phyloP scores from a whole-genome alignment of 1,284 basidiomycete species.

The Trichosporon faecale region DNA sequence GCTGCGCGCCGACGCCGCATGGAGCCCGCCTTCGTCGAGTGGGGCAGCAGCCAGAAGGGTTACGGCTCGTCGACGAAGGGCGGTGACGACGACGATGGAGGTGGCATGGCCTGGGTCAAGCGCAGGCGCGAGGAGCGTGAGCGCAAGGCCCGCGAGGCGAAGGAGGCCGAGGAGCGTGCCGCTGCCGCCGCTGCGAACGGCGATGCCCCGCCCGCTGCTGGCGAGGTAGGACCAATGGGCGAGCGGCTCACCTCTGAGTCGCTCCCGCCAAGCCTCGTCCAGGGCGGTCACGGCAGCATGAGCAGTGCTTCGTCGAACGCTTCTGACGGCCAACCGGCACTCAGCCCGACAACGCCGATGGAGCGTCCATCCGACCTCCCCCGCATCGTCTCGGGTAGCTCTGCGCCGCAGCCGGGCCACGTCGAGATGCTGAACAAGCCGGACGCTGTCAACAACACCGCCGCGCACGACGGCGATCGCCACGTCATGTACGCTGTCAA shows the following conservation, averaged over 20 bases:
- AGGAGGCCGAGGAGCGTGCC: constrained; percentile 21
- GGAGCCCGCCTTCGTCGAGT: constrained; percentile 51
- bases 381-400: background rate
- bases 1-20: constrained; percentile 27
- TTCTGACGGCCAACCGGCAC: background rate
- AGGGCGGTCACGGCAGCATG: constrained; percentile 13
- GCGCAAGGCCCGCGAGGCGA: constrained; percentile 32
- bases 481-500: constrained; percentile 24
- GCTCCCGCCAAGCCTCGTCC: background rate
- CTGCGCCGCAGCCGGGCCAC: constrained; percentile 11
- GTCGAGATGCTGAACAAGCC: background rate
- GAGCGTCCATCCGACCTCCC: constrained; percentile 17
- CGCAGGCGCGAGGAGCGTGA: constrained; percentile 45
- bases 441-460: background rate
- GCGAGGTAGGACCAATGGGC: constrained; percentile 4
- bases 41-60: constrained; percentile 31
- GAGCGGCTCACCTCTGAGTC: background rate
- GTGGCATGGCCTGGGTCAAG: constrained; percentile 52
- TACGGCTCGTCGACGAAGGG: constrained; percentile 7
- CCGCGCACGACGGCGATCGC: constrained; percentile 13
- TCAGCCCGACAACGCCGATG: constrained; percentile 17
- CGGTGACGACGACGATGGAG: constrained; percentile 48
- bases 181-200: background rate
- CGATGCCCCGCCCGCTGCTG: constrained; percentile 5
- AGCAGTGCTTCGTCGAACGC: constrained; percentile 12